phyloP scores from a whole-genome alignment of 805 yeast genomes.

The Candida jianshihensis region DNA sequence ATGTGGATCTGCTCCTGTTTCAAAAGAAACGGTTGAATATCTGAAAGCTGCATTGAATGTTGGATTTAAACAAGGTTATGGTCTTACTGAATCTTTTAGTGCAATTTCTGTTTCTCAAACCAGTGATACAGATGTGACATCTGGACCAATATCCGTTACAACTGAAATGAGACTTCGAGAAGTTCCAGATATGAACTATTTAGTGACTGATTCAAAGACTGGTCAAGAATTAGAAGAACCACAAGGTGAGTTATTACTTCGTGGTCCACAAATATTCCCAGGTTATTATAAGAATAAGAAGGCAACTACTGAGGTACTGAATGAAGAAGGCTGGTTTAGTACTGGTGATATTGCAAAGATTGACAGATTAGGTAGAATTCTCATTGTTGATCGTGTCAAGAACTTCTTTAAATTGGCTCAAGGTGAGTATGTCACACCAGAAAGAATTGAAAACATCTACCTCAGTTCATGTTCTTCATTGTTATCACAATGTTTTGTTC shows the following conservation, averaged over 20 bases:
- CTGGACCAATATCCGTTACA: conserved; percentile 35
- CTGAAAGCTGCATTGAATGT: conserved; percentile 43
- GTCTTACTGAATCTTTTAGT: conserved; percentile 47
- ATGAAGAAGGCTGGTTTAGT: conserved; percentile 44
- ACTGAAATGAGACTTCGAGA: conserved; percentile 43
- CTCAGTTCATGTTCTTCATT: conserved; percentile 33
- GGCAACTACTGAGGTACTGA: conserved; percentile 39
- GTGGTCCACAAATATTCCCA: conserved; percentile 49
- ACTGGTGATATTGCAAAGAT: conserved; percentile 54
- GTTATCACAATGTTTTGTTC: conserved; percentile 41
- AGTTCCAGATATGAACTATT: conserved; percentile 38
- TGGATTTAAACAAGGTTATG: conserved; percentile 43
- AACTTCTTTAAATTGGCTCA: conserved; percentile 49
- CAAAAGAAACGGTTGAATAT: conserved; percentile 46
- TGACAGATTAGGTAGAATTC: conserved; percentile 36
- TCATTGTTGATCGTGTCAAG: conserved; percentile 49
- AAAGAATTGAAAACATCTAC: conserved; percentile 52
- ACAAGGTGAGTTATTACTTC: conserved; percentile 43
- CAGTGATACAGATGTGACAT: conserved; percentile 29
- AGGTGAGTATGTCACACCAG: conserved; percentile 61
- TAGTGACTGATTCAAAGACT: conserved; percentile 16
- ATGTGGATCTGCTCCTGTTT: conserved; percentile 56
- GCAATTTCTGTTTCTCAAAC: conserved; percentile 31
- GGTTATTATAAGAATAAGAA: conserved; percentile 43
- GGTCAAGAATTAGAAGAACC: conserved; percentile 20